Conservation (phyloP, 129 eudicot genomes). For the Apium graveolens region DNA sequence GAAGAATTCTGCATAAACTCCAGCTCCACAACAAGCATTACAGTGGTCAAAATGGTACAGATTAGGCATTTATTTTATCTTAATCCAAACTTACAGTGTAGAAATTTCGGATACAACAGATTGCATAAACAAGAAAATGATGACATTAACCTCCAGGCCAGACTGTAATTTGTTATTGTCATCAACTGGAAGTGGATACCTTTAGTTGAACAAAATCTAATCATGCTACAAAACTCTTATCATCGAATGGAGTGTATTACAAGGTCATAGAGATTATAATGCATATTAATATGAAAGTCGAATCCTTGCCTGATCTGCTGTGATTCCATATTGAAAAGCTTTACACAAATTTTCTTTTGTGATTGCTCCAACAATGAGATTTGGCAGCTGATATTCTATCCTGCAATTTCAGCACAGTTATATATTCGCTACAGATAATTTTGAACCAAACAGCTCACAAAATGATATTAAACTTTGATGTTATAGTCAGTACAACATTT, state of each 20-base stretch:
- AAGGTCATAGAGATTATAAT: background rate
- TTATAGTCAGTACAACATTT: background rate
- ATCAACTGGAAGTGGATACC: background rate
- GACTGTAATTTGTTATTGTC: background rate
- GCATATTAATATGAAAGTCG: background rate
- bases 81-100: background rate
- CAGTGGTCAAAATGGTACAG: background rate
- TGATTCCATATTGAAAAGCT: constrained; percentile 83
- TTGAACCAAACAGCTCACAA: background rate
- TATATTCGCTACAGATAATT: background rate
- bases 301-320: constrained; percentile 77
- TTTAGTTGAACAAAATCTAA: background rate
- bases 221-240: background rate
- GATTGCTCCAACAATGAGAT: constrained; percentile 81
- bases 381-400: constrained; percentile 93
- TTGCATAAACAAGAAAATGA: background rate
- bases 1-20: background rate
- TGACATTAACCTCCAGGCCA: background rate
- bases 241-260: background rate
- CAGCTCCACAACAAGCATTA: background rate
- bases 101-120: background rate
- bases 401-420: constrained; percentile 33
- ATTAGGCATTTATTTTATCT: background rate
- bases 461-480: background rate
- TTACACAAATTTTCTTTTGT: constrained; percentile 81